Base-by-base conservation (phyloP, 805 yeast species). In the Lachancea dasiensis region DNA sequence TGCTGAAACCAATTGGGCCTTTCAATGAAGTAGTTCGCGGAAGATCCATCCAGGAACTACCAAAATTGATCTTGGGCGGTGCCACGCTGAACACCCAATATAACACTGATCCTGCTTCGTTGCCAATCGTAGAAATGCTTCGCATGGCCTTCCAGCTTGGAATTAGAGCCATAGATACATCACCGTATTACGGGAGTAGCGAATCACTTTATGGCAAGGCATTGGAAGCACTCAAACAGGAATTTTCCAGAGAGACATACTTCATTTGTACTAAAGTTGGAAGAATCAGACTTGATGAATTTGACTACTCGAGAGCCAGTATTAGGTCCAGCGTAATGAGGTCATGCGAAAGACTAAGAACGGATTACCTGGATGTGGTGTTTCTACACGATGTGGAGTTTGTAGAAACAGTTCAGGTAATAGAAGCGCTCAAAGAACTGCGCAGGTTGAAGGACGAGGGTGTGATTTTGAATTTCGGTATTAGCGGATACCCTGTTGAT, bases 101-200 rank as follows among this genome's bases (percentile, higher is more conserved):
- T 67, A 75, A 81, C 44, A 75, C 69, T 8, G 72, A 83, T 49
- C 95, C 95, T 1, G 65, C 67, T 24, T 51, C 63, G 0, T 48
- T 85, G 28, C 81, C 86, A 1, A 69, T 79, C 8, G 65, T 61
- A 8, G 77, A 73, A 0, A 72, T 89, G 34, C 48, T 89, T 15
- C 54, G 64, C 33, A 50, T 58, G 10, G 92, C 89, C 0, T 79
- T 89, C 50, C 61, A 65, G 15, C 54, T 67, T 18, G 96, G 96
- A 0, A 65, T 86, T 43, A 72, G 69, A 31, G 92, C 95, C 1
- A 67, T 89, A 25, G 97, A 89, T 54, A 86, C 97, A 0, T 84
- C 96, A 0, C 96, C 97, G 3, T 87, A 85, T 62, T 89, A 89
- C 56, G 97, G 97, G 0, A 86, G 86, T 0, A 83, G 95, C 4